Conservation (phyloP, 768 basidiomycete species). For the Russula brevipes region DNA sequence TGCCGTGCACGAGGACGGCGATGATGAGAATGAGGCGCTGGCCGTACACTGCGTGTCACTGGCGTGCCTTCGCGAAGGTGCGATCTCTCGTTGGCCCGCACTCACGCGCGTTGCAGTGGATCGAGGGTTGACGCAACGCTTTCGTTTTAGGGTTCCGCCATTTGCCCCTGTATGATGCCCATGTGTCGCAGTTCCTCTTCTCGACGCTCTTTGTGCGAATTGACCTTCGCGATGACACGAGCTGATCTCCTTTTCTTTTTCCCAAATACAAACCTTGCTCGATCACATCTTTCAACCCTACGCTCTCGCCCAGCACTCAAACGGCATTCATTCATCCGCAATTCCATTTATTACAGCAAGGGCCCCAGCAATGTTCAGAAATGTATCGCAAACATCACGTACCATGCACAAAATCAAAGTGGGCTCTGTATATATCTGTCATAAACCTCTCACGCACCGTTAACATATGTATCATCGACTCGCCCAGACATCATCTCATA, state of each 20-base stretch:
- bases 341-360: not conserved
- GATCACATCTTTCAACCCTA: not conserved
- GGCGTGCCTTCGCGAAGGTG: slow-evolving; percentile 68
- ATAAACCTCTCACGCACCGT: not conserved
- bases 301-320: too few relatives aligned
- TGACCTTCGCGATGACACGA: slow-evolving; percentile 37
- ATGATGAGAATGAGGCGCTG: slow-evolving; percentile 57
- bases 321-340: not conserved
- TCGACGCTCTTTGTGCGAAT: slow-evolving; percentile 86
- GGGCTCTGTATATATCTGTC: slow-evolving; percentile 1
- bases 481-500: not conserved
- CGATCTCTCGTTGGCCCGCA: slow-evolving; percentile 21
- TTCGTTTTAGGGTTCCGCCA: slow-evolving; percentile 70
- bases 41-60: slow-evolving; percentile 72
- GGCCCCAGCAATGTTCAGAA: not conserved
- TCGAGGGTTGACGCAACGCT: slow-evolving; percentile 29
- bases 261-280: too few relatives aligned
- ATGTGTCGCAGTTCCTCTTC: slow-evolving; percentile 85
- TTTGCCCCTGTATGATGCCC: slow-evolving; percentile 81
- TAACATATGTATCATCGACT: not conserved
- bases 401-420: not conserved
- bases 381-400: slow-evolving; percentile 4
- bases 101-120: not conserved
- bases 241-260: not conserved
- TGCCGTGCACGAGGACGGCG: slow-evolving; percentile 61